Base-by-base conservation (phyloP, 352 stramenopile genomes). In the Globisporangium uncinulatum region DNA sequence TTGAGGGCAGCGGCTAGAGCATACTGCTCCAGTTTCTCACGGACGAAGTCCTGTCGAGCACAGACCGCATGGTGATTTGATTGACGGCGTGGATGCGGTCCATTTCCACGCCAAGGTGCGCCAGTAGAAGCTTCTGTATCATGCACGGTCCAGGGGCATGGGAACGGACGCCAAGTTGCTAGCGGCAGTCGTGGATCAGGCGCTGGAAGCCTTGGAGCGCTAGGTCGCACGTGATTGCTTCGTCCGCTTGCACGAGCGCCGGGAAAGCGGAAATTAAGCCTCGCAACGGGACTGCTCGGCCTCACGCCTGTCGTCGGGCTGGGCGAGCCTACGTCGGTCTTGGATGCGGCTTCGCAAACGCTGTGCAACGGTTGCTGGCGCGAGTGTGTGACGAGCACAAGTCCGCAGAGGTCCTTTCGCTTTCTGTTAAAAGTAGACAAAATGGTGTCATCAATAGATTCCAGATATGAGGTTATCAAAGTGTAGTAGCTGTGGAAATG, bases 71-170 rank as follows among this genome's bases (percentile, higher is more conserved):
- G 13, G n/a, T n/a, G n/a, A n/a, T n/a, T 15, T 58, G 0, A 17
- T 76, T 37, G 43, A 46, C 29, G 69, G 69, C 5, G 44, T 58
- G 7, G 69, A 76, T 36, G 54, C 41, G 4, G 17, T 71, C 9
- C 62, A 42, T 34, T 49, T 62, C 20, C 68, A 73, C 37, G 44
- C 20, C 0, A 37, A 65, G 15, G 29, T 72, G 29, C 60, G 61
- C 1, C 31, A 63, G 21, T 56, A 67, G 8, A 49, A 64, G 20
- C 15, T 67, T 7, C 4, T 54, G 24, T 34, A 51, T 3, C 44
- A 42, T 13, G 61, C 61, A 6, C 43, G 51, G 0, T n/a, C 57
- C 17, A 56, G 54, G n/a, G 14, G 24, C 13, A 34, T 57, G 29
- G 51, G 32, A 0, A 34, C 21, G 8, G 21, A 37, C n/a, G 9